phyloP scores from a whole-genome alignment of 2,329 filamentous ascomycete genomes.

The Tetracladium maxilliforme region DNA sequence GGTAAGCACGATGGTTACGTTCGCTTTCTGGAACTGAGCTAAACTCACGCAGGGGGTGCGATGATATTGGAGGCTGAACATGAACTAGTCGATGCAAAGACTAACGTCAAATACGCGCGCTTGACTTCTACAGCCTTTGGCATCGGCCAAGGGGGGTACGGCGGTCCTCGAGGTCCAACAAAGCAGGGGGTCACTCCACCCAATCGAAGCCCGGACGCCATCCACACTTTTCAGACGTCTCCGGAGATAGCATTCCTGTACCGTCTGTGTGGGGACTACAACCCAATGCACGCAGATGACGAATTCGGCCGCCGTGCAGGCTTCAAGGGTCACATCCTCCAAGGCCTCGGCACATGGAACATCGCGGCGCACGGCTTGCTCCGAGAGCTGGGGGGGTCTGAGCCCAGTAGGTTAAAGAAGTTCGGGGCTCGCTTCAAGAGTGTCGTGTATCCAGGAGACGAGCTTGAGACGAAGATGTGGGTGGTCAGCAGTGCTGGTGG shows the following conservation, averaged over 20 bases:
- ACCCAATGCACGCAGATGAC: slow-evolving; percentile 29
- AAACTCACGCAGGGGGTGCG: no score
- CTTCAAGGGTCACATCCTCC: slow-evolving; percentile 28
- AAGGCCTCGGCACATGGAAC: slow-evolving; percentile 31
- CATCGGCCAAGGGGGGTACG: slow-evolving; percentile 28
- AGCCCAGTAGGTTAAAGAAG: slow-evolving; percentile 22
- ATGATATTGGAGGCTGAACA: slow-evolving; percentile 27
- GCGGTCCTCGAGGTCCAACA: slow-evolving; percentile 22
- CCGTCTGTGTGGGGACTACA: slow-evolving; percentile 30
- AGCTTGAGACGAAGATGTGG: slow-evolving; percentile 26
- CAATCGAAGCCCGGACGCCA: slow-evolving; percentile 19
- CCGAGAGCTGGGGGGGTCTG: slow-evolving; percentile 20
- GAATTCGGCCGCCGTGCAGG: slow-evolving; percentile 23
- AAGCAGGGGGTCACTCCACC: slow-evolving; percentile 16
- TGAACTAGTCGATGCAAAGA: slow-evolving; percentile 21
- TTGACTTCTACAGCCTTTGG: slow-evolving; percentile 24
- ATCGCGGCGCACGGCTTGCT: slow-evolving; percentile 26
- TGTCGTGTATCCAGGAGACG: slow-evolving; percentile 30
- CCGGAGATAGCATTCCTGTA: slow-evolving; percentile 24
- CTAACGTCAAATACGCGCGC: slow-evolving; percentile 19
- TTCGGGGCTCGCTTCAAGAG: slow-evolving; percentile 28
- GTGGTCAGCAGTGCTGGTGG: slow-evolving; percentile 15
- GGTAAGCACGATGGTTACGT: no score
- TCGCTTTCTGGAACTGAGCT: no score
- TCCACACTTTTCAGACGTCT: slow-evolving; percentile 20